These are phyloP conservation scores for Psilocybe tampanensis DNA, from an alignment of 768 basidiomycete genomes.

Conservation along the genomic window DNA sequence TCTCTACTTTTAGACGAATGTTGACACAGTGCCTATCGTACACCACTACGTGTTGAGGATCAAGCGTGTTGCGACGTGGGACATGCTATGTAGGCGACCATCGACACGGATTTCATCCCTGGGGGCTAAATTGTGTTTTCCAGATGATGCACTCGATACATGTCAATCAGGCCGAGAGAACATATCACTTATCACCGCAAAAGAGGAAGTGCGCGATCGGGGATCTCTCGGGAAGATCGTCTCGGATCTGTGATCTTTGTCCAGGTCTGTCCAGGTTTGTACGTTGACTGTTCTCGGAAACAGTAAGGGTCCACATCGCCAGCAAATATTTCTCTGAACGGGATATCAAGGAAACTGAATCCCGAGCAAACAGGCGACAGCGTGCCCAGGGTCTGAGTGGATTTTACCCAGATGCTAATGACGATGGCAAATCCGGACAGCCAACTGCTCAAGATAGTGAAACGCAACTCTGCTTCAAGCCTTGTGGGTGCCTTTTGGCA, in stretches of 20 bases:
- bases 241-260: conserved; percentile 18
- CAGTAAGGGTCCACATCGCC: conserved; percentile 17
- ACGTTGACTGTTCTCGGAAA: conserved; percentile 21
- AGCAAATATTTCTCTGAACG: conserved; percentile 11
- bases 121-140: conserved; percentile 13
- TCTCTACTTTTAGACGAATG: conserved; percentile 17
- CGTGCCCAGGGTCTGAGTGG: conserved; percentile 15
- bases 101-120: conserved; percentile 11
- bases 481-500: conserved; percentile 12
- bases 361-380: conserved; percentile 17
- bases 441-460: conserved; percentile 14
- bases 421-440: conserved; percentile 7
- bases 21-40: conserved; percentile 18
- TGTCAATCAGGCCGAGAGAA: conserved; percentile 16
- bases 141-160: conserved; percentile 1
- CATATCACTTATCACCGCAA: conserved; percentile 19
- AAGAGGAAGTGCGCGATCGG: conserved; percentile 15
- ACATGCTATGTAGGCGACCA: conserved; percentile 21
- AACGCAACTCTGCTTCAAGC: conserved; percentile 14
- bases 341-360: conserved; percentile 10
- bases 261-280: conserved; percentile 19
- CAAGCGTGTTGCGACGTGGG: conserved; percentile 31
- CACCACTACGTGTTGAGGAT: conserved; percentile 18
- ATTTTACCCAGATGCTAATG: conserved; percentile 16
- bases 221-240: conserved; percentile 15